Evolutionary conservation across 1,284 basidiomycete species (phyloP).

Genomic region (Fomitopsis pinicola): DNA sequence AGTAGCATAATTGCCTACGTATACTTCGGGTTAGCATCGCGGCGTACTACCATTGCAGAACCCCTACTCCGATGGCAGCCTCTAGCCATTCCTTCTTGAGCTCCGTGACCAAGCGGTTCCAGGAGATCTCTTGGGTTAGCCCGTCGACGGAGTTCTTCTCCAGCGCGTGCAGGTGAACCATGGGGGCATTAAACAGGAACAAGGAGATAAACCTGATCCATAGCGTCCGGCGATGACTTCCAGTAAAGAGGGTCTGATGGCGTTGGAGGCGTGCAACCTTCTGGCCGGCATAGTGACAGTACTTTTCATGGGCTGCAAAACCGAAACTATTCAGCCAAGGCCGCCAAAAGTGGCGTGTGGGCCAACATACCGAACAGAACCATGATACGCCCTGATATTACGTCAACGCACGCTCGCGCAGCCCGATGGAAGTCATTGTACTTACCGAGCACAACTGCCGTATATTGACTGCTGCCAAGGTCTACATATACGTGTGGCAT

Average conservation of each 20-base stretch:
- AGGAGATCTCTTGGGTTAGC: slow-evolving; percentile 32
- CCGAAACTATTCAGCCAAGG: not conserved
- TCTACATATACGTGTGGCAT: not conserved
- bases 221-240: slow-evolving; percentile 22
- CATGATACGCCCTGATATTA: slow-evolving; percentile 40
- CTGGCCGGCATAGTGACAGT: slow-evolving; percentile 50
- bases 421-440: not conserved
- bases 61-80: slow-evolving; percentile 43
- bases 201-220: slow-evolving; percentile 31
- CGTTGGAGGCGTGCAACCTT: slow-evolving; percentile 43
- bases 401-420: not conserved
- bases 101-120: slow-evolving; percentile 37
- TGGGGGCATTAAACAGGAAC: slow-evolving; percentile 40
- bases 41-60: not conserved
- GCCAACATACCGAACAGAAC: slow-evolving; percentile 35
- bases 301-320: slow-evolving; percentile 36
- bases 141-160: slow-evolving; percentile 40
- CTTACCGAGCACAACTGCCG: slow-evolving; percentile 37
- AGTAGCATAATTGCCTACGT: slow-evolving; percentile 38
- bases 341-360: not conserved
- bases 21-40: not conserved
- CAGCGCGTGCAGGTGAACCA: slow-evolving; percentile 35
- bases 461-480: slow-evolving; percentile 21
- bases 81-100: slow-evolving; percentile 47
- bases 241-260: slow-evolving; percentile 37